Base-by-base conservation (phyloP, 2,329 filamentous ascomycete species). In the Clarireedia homoeocarpa region DNA sequence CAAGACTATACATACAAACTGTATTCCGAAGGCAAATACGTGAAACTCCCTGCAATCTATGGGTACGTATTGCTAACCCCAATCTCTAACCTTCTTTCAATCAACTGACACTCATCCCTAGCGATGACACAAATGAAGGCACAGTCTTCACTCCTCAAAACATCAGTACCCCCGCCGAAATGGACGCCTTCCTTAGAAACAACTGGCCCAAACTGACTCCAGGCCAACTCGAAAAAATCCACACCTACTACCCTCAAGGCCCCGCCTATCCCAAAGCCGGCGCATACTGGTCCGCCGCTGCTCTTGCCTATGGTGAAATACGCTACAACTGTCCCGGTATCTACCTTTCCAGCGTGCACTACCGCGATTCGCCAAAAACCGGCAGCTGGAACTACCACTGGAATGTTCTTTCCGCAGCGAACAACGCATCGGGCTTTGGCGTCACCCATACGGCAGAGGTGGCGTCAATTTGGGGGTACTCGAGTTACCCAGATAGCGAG, bases 371-470 rank as follows among this genome's bases (percentile, higher is more conserved):
- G 10, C 59, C 56, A 1, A 62, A 68, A 1, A 15, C 49, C 23
- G 50, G 50, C 20, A 80, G 77, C 24, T 91, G 81, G 78, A 85
- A 82, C 65, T 91, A 91, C 67, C 80, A 80, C 24, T 59, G 55
- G 51, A 39, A 84, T 51, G 86, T 89, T 3, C 71, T 79, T 47
- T 86, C 89, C 59, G 77, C 79, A 0, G 63, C 65, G 0, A 71
- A 80, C 48, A 71, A 80, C 26, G 73, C 72, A 0, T 64, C 71
- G 1, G 85, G 86, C 1, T 66, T 75, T 1, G 86, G 86, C 0
- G 83, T 86, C 0, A 77, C 79, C 12, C 86, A 91, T 63, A 85
- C 82, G 0, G 76, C 82, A 10, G 86, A 91, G 67, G 59, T 83
- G 0, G 77, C 79, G 54, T 83, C 84, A 0, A 81, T 91, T 53